These are phyloP conservation scores for Saccharomyces hybrid DNA, from an alignment of 1,139 yeast species.

Conservation along the genomic window DNA sequence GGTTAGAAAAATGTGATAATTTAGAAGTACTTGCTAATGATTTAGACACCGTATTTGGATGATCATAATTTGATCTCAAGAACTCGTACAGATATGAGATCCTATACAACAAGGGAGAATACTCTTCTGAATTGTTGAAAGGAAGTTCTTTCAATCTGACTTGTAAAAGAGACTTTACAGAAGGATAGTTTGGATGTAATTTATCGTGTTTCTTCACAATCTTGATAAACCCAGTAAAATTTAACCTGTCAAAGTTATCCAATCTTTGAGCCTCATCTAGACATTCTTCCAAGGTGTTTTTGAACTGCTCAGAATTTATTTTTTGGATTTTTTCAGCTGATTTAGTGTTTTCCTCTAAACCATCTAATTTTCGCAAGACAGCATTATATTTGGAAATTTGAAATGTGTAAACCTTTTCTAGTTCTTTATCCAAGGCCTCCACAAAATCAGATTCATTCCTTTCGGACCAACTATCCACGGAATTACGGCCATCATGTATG, in stretches of 20 bases:
- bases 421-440: conserved; percentile 68
- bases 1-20: conserved; percentile 26
- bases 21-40: conserved; percentile 28
- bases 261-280: conserved; percentile 74
- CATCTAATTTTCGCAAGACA: conserved; percentile 56
- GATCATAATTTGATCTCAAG: conserved; percentile 40
- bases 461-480: conserved; percentile 58
- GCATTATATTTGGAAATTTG: conserved; percentile 66
- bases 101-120: conserved; percentile 82
- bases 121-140: conserved; percentile 83
- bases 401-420: conserved; percentile 89
- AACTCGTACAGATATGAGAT: conserved; percentile 75
- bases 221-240: conserved; percentile 90
- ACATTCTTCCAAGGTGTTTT: conserved; percentile 61
- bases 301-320: conserved; percentile 38
- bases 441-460: conserved; percentile 81
- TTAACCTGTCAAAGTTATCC: conserved; percentile 82
- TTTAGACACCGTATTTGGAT: conserved; percentile 19
- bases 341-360: conserved; percentile 46
- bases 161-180: conserved; percentile 80
- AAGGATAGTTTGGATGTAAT: conserved; percentile 65
- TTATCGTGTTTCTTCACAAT: conserved; percentile 96
- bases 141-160: conserved; percentile 85
- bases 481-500: neutral
- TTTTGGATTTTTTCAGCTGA: conserved; percentile 26